Percentiles rank a stretch among this genome's conserved stretches.
phyloP scores from a whole-genome alignment of 192 early-diverging fungal genomes.

The Coemansia umbellata region DNA sequence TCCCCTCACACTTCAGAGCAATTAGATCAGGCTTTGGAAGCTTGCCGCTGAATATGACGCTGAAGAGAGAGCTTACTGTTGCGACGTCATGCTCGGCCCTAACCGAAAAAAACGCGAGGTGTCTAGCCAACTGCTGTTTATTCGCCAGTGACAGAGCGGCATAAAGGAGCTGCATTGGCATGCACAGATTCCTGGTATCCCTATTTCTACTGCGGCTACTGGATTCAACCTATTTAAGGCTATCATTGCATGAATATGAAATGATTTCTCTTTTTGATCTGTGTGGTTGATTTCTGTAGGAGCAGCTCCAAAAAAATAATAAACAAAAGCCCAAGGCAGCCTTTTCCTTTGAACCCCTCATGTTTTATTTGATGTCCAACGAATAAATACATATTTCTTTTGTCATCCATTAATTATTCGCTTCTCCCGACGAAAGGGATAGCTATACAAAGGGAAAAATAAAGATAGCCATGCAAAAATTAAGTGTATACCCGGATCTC shows the following conservation, averaged over 20 bases:
- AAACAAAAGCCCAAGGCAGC: too few species aligned
- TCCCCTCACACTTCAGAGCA: too few species aligned
- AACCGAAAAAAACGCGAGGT: constrained; percentile 69
- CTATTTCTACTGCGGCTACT: constrained; percentile 76
- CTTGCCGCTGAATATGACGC: constrained; percentile 93
- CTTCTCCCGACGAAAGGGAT: too few species aligned
- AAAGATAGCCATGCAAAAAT: too few species aligned
- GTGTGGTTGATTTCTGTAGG: too few species aligned
- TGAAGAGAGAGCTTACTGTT: constrained; percentile 71
- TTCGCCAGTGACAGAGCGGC: constrained; percentile 88
- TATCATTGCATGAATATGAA: constrained; percentile 63
- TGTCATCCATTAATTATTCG: too few species aligned
- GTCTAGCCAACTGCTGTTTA: constrained; percentile 91
- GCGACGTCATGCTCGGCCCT: constrained; percentile 50
- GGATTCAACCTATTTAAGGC: constrained; percentile 99
- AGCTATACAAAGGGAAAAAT: too few species aligned
- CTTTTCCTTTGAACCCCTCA: too few species aligned
- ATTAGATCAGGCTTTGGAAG: constrained; percentile 97
- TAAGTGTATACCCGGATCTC: too few species aligned
- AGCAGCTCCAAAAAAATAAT: neutral
- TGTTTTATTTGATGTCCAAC: too few species aligned
- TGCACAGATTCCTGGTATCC: constrained; percentile 84
- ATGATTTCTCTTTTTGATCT: neutral
- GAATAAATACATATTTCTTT: too few species aligned
- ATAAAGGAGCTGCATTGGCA: constrained; percentile 99